Base-by-base conservation (phyloP, 2,329 filamentous ascomycete genomes). In the Monosporascus sp. region DNA sequence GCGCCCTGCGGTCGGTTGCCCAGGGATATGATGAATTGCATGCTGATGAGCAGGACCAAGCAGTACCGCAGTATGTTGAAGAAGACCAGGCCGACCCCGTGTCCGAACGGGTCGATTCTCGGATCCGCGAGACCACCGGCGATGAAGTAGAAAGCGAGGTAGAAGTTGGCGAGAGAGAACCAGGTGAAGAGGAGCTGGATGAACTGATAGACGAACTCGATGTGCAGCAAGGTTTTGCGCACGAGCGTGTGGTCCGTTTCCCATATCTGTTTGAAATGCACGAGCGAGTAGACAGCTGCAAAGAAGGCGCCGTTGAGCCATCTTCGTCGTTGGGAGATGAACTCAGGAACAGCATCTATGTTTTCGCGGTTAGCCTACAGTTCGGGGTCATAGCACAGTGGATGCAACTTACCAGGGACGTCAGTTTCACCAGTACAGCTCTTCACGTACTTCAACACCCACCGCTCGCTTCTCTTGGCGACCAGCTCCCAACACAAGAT, bases 281-380 rank as follows among this genome's bases (percentile, higher is more conserved):
- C 88, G 3, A 97, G 83, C 2, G 93, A 97, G 77, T 97, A 99
- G 50, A 97, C 92, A 44, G 94, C 94, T 0, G 94, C 95, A 69
- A 99, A 99, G 77, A 99, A 99, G 60, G 94, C 94, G 67, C 94
- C 94, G 69, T 99, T 99, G 57, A 99, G 85, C 94, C 94, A 99
- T 71, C 94, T 85, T 67, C 94, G 85, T 66, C 94, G 88, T 67
- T 99, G 94, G 0, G 92, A 97, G 65, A 99, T 92, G 67, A 99
- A 99, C 65, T 99, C 94, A 2, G 95, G 92, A 2, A 99, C 89
- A 8, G 89, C 74, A 70, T 99, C 94, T 89, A 64, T 1, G 2
- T 22, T 3, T n/a, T 18, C 11, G 11, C 31, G 31, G 55, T 72
- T 58, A 70, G 67, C 57, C 55, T 57, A 67, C 53, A 62, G 61